These are phyloP conservation scores for Tylopilus subfusipes DNA, from an alignment of 768 basidiomycete genomes.

Conservation along the genomic window DNA sequence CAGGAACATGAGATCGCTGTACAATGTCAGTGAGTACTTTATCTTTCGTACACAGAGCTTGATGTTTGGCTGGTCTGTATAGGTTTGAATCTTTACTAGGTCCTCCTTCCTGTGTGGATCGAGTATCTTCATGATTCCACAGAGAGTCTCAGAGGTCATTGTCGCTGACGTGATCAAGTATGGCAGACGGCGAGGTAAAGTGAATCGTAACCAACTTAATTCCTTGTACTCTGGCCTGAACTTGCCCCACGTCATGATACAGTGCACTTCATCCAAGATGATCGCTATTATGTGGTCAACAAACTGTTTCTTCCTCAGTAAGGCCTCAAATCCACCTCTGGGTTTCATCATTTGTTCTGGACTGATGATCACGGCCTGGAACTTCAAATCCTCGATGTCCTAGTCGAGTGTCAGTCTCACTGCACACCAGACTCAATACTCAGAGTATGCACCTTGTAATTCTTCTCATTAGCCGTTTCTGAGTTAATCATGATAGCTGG, in stretches of 20 bases:
- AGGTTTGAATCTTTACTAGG: neutral
- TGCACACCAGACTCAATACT: neutral
- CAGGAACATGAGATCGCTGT: neutral
- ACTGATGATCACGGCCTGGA: neutral
- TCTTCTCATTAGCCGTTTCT: neutral
- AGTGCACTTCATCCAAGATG: slow-evolving; percentile 10
- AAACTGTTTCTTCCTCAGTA: neutral
- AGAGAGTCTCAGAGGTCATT: neutral
- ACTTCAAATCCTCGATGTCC: neutral
- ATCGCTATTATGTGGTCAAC: neutral
- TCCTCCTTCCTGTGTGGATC: neutral
- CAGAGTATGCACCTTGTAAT: neutral
- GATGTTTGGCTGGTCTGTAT: neutral
- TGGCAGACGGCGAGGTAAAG: neutral
- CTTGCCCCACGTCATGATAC: neutral
- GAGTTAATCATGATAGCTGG: neutral
- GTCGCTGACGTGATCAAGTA: neutral
- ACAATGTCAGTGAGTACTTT: neutral
- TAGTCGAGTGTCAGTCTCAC: neutral
- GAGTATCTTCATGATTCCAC: neutral
- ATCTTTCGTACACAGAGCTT: neutral
- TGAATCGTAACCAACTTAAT: neutral
- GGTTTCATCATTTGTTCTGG: neutral
- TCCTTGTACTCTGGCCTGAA: neutral
- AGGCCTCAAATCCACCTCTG: neutral